Evolutionary conservation across 805 yeast genomes (phyloP).

Genomic region (Saccharomycopsis schoenii): DNA sequence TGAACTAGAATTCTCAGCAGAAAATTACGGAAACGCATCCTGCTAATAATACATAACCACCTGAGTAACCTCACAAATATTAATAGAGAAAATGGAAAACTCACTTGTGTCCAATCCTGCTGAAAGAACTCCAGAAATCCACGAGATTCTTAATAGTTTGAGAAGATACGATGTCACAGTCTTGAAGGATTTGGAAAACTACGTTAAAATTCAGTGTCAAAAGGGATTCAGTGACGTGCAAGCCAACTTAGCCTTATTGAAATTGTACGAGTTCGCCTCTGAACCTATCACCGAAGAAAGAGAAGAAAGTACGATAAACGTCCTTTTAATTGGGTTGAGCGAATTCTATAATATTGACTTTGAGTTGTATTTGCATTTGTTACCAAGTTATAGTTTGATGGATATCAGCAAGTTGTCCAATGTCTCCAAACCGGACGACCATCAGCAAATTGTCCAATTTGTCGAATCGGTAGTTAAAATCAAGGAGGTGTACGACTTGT

Average conservation of each 20-base stretch:
- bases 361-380: constrained; percentile 33
- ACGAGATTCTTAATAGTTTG: constrained; percentile 31
- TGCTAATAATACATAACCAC: too few species aligned
- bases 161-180: constrained; percentile 37
- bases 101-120: constrained; percentile 27
- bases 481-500: constrained; percentile 10
- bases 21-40: too few species aligned
- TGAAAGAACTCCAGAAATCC: constrained; percentile 32
- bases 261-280: constrained; percentile 31
- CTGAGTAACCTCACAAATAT: too few species aligned
- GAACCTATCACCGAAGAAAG: constrained; percentile 28
- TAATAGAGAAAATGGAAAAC: constrained; percentile 21
- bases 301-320: constrained; percentile 30
- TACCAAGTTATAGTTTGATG: constrained; percentile 26
- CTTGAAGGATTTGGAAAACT: constrained; percentile 35
- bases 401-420: neutral
- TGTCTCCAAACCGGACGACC: neutral
- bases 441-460: constrained; percentile 8
- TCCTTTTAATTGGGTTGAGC: constrained; percentile 32
- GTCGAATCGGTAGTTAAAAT: constrained; percentile 11
- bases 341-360: constrained; percentile 35
- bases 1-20: too few species aligned
- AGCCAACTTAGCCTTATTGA: constrained; percentile 38
- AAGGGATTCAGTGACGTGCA: constrained; percentile 30
- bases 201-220: constrained; percentile 31